Evolutionary conservation across 352 stramenopile genomes (phyloP).

Genomic region (Globisporangium spiculum): DNA sequence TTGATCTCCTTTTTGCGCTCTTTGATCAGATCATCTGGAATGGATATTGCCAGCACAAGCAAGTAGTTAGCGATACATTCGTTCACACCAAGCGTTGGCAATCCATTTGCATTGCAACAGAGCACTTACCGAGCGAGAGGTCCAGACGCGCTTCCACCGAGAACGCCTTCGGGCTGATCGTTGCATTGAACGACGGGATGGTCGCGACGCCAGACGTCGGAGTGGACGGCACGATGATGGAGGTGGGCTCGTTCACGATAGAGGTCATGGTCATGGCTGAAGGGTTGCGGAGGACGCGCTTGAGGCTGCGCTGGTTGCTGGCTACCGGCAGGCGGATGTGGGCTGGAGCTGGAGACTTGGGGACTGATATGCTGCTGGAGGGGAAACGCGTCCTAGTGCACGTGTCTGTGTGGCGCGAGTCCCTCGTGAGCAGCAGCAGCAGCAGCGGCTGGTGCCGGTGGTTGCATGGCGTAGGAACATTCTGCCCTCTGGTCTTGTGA

Average conservation of each 20-base stretch:
- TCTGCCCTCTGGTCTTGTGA: neutral
- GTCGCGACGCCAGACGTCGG: constrained; percentile 6
- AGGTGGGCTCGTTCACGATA: neutral
- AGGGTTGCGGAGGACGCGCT: neutral
- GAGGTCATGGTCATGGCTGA: constrained; percentile 10
- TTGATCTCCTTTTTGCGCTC: constrained; percentile 70
- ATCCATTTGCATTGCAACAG: neutral
- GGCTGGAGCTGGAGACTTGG: constrained; percentile 10
- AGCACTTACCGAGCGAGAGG: constrained; percentile 35
- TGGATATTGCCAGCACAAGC: no score
- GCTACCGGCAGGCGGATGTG: neutral
- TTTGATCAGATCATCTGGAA: constrained; percentile 63
- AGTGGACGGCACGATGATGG: constrained; percentile 7
- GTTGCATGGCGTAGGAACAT: neutral
- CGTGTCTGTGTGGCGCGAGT: neutral
- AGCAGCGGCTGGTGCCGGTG: neutral
- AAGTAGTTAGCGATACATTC: neutral
- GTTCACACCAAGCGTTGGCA: neutral
- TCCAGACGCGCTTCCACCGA: constrained; percentile 38
- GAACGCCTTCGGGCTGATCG: constrained; percentile 16
- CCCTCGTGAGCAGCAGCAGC: neutral
- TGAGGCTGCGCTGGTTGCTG: neutral
- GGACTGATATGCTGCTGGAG: constrained; percentile 4
- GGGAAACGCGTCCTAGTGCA: neutral
- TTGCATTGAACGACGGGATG: neutral